Conservation (phyloP, 2,329 filamentous ascomycete genomes). For the Fusarium redolens region DNA sequence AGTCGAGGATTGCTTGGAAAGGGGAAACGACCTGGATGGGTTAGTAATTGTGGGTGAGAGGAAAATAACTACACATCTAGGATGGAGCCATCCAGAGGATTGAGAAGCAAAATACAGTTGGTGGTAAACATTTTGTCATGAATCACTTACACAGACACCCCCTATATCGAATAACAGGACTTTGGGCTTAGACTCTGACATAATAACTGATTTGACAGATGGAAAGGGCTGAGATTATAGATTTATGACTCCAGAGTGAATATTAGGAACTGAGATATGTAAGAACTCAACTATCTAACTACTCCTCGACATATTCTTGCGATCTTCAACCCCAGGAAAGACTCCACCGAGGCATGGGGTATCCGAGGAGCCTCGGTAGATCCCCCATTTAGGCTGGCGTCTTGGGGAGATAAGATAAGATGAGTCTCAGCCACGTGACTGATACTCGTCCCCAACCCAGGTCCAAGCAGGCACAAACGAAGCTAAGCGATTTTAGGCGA, state of each 20-base stretch:
- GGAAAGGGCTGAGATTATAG: not conserved
- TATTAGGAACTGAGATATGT: slow-evolving; percentile 17
- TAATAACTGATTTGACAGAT: not conserved
- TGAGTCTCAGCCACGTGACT: slow-evolving; percentile 39
- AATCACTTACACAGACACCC: slow-evolving; percentile 86
- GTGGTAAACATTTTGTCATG: not conserved
- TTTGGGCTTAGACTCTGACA: slow-evolving; percentile 65
- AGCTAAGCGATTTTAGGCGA: slow-evolving; percentile 37
- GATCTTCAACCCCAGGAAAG: slow-evolving; percentile 4
- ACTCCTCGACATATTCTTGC: not conserved
- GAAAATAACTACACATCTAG: no score
- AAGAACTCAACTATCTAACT: not conserved
- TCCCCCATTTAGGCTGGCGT: slow-evolving; percentile 21
- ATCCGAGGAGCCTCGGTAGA: slow-evolving; percentile 43
- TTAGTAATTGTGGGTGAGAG: slow-evolving; percentile 4
- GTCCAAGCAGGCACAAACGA: slow-evolving; percentile 37
- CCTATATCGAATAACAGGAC: slow-evolving; percentile 95
- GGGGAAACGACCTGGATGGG: slow-evolving; percentile 81
- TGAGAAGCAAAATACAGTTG: not conserved
- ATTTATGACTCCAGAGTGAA: slow-evolving; percentile 19
- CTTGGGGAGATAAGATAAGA: slow-evolving; percentile 18
- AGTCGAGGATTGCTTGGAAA: slow-evolving; percentile 92
- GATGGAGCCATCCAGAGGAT: not conserved
- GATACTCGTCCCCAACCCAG: slow-evolving; percentile 54
- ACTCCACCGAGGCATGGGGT: slow-evolving; percentile 22